Evolutionary conservation across 108 stramenopile species (phyloP).

Genomic region (Epipyxis sp.): DNA sequence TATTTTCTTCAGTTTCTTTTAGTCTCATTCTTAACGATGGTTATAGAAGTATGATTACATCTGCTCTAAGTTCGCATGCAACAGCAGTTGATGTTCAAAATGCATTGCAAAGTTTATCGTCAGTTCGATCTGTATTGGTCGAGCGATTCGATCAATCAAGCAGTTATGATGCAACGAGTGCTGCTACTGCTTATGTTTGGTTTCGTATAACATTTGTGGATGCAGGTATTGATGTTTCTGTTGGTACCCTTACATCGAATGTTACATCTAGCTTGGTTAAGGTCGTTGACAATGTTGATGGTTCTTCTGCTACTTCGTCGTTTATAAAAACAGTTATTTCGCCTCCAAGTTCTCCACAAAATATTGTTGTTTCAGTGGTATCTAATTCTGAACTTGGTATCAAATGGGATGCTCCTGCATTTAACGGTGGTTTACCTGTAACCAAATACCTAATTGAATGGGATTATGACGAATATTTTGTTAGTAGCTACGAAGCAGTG

Average conservation of each 20-base stretch:
- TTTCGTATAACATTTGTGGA: neutral
- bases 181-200: neutral
- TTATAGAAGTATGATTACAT: conserved; percentile 55
- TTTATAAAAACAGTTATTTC: neutral
- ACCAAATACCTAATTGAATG: conserved; percentile 67
- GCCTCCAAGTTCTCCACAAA: conserved; percentile 37
- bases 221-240: neutral
- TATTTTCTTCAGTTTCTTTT: conserved; percentile 46
- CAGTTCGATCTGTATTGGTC: conserved; percentile 8
- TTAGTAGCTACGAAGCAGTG: neutral
- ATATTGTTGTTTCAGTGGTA: conserved; percentile 56
- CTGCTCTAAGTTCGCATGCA: neutral
- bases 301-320: neutral
- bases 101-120: neutral
- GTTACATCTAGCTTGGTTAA: neutral
- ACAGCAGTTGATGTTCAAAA: neutral
- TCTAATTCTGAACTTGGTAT: conserved; percentile 61
- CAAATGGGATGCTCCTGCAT: conserved; percentile 52
- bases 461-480: conserved; percentile 44
- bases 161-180: neutral
- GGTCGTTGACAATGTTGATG: neutral
- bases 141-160: conserved; percentile 1
- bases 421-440: conserved; percentile 59
- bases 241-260: neutral
- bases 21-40: conserved; percentile 48